phyloP scores from a whole-genome alignment of 2,329 filamentous ascomycete species.

The Alternaria solani region DNA sequence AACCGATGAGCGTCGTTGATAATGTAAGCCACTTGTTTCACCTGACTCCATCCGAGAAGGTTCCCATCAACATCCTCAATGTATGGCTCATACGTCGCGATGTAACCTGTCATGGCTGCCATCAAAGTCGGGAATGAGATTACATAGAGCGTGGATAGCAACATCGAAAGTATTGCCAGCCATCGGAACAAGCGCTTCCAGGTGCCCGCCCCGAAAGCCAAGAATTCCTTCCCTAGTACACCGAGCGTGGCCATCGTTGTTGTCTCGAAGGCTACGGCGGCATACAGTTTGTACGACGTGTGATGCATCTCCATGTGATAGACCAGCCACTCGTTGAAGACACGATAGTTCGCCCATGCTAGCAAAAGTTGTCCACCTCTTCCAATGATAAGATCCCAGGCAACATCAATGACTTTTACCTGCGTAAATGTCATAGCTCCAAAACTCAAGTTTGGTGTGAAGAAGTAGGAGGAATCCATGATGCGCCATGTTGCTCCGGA shows the following conservation, averaged over 20 bases:
- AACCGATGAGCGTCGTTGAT: slow-evolving; percentile 31
- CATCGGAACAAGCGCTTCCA: slow-evolving; percentile 46
- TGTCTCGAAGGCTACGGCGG: slow-evolving; percentile 39
- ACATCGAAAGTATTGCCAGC: slow-evolving; percentile 40
- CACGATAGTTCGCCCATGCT: slow-evolving; percentile 46
- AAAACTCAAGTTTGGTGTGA: slow-evolving; percentile 44
- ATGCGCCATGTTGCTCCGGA: slow-evolving; percentile 43
- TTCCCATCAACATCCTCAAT: slow-evolving; percentile 34
- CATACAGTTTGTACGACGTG: slow-evolving; percentile 44
- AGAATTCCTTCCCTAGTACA: slow-evolving; percentile 41
- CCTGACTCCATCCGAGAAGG: slow-evolving; percentile 35
- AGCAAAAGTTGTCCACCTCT: slow-evolving; percentile 47
- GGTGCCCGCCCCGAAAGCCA: slow-evolving; percentile 30
- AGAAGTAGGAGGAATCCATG: slow-evolving; percentile 47
- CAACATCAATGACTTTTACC: slow-evolving; percentile 50
- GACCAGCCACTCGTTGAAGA: slow-evolving; percentile 50
- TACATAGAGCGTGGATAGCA: slow-evolving; percentile 46
- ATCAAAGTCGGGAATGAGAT: slow-evolving; percentile 49
- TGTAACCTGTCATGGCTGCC: slow-evolving; percentile 53
- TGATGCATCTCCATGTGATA: slow-evolving; percentile 46
- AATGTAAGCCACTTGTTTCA: slow-evolving; percentile 22
- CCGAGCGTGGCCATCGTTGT: slow-evolving; percentile 42
- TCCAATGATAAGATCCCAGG: slow-evolving; percentile 51
- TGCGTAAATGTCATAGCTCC: slow-evolving; percentile 46
- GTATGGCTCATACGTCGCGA: slow-evolving; percentile 41